A percentile compares a stretch with the other conserved stretches of the same genome.
These are phyloP conservation scores for Sanghuangporus baumii DNA, from an alignment of 1,284 basidiomycete genomes.

Conservation along the genomic window DNA sequence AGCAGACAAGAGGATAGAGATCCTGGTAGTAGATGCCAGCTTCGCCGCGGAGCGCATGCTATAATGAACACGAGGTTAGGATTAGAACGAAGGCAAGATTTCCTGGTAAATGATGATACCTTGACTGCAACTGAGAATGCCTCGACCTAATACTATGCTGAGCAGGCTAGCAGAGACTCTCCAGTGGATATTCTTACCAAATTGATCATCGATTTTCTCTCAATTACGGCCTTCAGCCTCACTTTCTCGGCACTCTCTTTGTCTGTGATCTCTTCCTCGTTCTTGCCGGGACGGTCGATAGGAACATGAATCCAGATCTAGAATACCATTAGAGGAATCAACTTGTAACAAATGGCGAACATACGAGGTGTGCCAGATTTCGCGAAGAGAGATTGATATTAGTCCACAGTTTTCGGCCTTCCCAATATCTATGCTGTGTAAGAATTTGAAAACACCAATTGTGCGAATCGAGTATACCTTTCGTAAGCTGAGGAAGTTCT, in stretches of 20 bases:
- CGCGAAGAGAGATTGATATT: conserved; percentile 48
- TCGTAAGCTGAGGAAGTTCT: conserved; percentile 56
- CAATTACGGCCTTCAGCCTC: conserved; percentile 46
- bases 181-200: conserved; percentile 34
- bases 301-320: conserved; percentile 63
- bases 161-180: not conserved
- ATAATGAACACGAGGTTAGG: not conserved
- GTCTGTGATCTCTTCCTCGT: not conserved
- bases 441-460: not conserved
- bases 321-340: not conserved
- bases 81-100: not conserved
- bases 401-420: conserved; percentile 60
- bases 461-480: conserved; percentile 35
- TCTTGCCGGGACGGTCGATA: conserved; percentile 36
- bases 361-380: conserved; percentile 49
- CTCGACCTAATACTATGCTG: conserved; percentile 38
- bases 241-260: conserved; percentile 29
- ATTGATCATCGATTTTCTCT: conserved; percentile 73
- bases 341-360: conserved; percentile 9
- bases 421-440: conserved; percentile 40
- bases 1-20: conserved; percentile 35
- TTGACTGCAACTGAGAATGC: conserved; percentile 60
- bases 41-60: conserved; percentile 40
- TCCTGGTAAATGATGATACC: conserved; percentile 27
- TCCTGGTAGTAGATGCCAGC: conserved; percentile 41